Base-by-base conservation (phyloP, 163 green algal genomes). In the Volvox carteri region DNA sequence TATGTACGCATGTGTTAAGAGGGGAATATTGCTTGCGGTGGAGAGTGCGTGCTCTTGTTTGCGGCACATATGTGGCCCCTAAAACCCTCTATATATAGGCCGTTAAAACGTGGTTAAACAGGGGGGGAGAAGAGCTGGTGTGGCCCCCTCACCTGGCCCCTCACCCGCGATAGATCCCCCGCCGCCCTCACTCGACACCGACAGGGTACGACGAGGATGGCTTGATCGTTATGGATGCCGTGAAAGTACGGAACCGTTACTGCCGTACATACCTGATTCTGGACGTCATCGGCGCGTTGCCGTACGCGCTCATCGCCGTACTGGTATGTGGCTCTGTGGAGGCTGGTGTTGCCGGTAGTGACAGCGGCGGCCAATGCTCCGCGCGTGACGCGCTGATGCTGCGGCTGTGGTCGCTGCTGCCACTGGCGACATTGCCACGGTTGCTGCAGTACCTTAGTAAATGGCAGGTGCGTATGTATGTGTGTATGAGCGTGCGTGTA, bases 151-250 rank as follows among this genome's bases (percentile, higher is more conserved):
- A n/a, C n/a, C n/a, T n/a, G n/a, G n/a, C n/a, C n/a, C n/a, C n/a
- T n/a, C n/a, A n/a, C n/a, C n/a, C n/a, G n/a, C n/a, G n/a, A n/a
- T n/a, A n/a, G n/a, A n/a, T n/a, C n/a, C n/a, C n/a, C n/a, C n/a
- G n/a, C n/a, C n/a, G n/a, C n/a, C n/a, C n/a, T n/a, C n/a, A n/a
- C n/a, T n/a, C n/a, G n/a, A n/a, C n/a, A 30, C 60, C 60, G 8
- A 19, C 77, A 87, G 70, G 84, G 33, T 89, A 89, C 50, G 84
- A 89, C 68, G 50, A 84, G 68, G 84, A 89, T 12, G 84, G 84
- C 5, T 0, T 54, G 50, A 70, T 89, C 9, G 84, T 89, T 30
- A 89, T 89, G 84, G 52, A 74, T 12, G 52, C 70, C 44, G 39
- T 28, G 16, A 46, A 39, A 39, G 84, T 83, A 67, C 70, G 70